phyloP scores from a whole-genome alignment of 73 alveolate species.

The Blepharisma japonicum region DNA sequence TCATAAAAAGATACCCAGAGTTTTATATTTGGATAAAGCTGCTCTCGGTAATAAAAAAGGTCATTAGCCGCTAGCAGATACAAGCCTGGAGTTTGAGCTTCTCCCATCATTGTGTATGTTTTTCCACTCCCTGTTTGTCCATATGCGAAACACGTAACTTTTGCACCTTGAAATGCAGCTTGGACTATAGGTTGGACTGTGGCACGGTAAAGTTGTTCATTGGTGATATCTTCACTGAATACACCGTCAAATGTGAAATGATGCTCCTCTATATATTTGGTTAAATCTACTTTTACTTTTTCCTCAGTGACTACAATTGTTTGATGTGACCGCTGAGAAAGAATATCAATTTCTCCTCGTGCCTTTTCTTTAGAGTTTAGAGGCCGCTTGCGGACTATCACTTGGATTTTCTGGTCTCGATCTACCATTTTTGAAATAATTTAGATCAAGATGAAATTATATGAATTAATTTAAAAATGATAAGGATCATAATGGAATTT shows the following conservation, averaged over 20 bases:
- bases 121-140: constrained; percentile 96
- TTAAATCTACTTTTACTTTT: constrained; percentile 98
- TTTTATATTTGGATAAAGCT: constrained; percentile 60
- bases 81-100: constrained; percentile 86
- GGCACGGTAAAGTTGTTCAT: constrained; percentile 86
- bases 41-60: constrained; percentile 63
- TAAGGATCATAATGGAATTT: too few relatives aligned
- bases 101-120: constrained; percentile 85
- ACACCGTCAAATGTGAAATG: constrained; percentile 93
- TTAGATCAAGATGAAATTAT: neutral
- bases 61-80: constrained; percentile 97
- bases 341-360: constrained; percentile 85
- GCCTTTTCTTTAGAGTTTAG: constrained; percentile 90
- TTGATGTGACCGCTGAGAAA: constrained; percentile 68
- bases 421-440: constrained; percentile 37
- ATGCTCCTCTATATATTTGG: constrained; percentile 98
- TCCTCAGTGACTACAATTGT: constrained; percentile 95
- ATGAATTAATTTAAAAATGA: too few relatives aligned
- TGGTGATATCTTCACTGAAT: constrained; percentile 86
- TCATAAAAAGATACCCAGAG: constrained; percentile 96
- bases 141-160: constrained; percentile 89
- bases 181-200: constrained; percentile 97
- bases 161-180: constrained; percentile 89
- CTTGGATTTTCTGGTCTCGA: constrained; percentile 92
- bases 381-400: constrained; percentile 99